Conservation (phyloP, 2,329 filamentous ascomycete species). For the Penicillium sp. region DNA sequence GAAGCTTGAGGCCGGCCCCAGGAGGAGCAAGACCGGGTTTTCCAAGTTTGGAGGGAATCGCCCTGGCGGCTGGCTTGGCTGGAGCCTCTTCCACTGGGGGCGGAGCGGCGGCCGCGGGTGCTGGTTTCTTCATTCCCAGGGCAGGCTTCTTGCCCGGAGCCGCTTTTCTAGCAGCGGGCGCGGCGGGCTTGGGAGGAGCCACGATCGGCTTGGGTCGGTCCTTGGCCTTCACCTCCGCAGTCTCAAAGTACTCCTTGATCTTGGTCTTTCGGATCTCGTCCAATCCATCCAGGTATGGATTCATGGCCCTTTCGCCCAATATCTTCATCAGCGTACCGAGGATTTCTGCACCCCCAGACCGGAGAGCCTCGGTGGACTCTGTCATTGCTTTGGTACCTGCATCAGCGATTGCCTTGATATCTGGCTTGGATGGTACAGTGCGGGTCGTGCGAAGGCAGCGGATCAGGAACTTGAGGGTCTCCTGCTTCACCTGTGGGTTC, state of each 20-base stretch:
- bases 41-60: conserved; percentile 54
- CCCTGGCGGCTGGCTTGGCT: conserved; percentile 48
- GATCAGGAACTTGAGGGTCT: conserved; percentile 91
- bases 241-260: conserved; percentile 88
- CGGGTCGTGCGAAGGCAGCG: conserved; percentile 82
- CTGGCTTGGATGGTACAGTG: conserved; percentile 81
- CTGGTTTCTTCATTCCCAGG: conserved; percentile 56
- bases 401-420: conserved; percentile 86
- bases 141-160: conserved; percentile 60
- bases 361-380: conserved; percentile 83
- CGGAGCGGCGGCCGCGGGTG: conserved; percentile 46
- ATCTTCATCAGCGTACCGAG: conserved; percentile 98
- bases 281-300: conserved; percentile 84
- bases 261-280: conserved; percentile 96
- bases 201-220: conserved; percentile 83
- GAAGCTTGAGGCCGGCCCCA: conserved; percentile 50
- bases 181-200: conserved; percentile 63
- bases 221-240: conserved; percentile 83
- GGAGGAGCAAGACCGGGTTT: conserved; percentile 52
- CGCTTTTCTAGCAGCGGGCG: conserved; percentile 64
- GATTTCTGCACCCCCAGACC: conserved; percentile 88
- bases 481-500: conserved; percentile 96
- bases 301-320: conserved; percentile 95
- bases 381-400: conserved; percentile 85
- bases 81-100: conserved; percentile 44